Conservation (phyloP, 2,329 filamentous ascomycete genomes). For the Camptophora hylomeconis region DNA sequence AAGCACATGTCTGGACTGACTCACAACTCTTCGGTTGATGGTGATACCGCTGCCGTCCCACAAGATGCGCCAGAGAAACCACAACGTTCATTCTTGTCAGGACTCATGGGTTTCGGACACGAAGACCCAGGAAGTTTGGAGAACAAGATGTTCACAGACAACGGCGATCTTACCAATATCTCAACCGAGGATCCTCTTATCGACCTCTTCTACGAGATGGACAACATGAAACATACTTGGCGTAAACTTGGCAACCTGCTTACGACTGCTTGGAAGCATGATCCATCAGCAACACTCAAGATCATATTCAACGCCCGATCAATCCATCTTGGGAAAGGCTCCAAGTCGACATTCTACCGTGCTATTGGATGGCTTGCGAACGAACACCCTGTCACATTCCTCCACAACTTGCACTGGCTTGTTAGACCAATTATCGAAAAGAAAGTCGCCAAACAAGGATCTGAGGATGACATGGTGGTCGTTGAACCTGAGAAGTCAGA, state of each 20-base stretch:
- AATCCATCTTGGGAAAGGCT: conserved; percentile 48
- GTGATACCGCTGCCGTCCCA: too few species aligned
- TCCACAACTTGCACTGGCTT: conserved; percentile 43
- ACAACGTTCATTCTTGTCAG: too few species aligned
- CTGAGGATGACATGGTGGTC: conserved; percentile 24
- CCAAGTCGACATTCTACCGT: conserved; percentile 36
- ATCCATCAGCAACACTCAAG: conserved; percentile 39
- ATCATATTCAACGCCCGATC: conserved; percentile 48
- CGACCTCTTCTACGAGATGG: conserved; percentile 42
- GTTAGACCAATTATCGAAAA: conserved; percentile 44
- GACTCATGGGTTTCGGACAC: too few species aligned
- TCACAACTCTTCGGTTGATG: too few species aligned
- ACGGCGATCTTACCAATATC: conserved; percentile 35
- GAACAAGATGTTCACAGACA: conserved; percentile 41
- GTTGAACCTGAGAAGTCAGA: conserved; percentile 19
- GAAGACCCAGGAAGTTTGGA: too few species aligned
- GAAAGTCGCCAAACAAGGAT: conserved; percentile 21
- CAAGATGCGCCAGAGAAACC: too few species aligned
- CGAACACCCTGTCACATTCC: conserved; percentile 41
- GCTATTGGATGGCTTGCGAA: conserved; percentile 44
- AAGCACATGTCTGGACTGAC: too few species aligned
- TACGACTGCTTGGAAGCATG: conserved; percentile 35
- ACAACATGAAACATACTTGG: conserved; percentile 26
- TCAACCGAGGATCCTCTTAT: conserved; percentile 36
- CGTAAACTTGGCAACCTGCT: conserved; percentile 30